phyloP scores from a whole-genome alignment of 108 stramenopile species.

The Cyclotella atomus region DNA sequence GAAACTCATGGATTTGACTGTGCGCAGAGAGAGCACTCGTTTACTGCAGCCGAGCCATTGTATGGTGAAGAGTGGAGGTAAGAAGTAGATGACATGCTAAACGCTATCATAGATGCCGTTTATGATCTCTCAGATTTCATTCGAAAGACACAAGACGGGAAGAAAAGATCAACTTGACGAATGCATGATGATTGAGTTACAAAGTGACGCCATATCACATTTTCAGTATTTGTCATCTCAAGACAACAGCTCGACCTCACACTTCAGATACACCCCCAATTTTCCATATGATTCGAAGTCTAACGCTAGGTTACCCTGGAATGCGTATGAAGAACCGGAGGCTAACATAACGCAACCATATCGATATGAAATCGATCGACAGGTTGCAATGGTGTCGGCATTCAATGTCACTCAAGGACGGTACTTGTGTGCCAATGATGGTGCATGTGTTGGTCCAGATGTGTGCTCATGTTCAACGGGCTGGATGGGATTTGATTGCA shows the following conservation, averaged over 20 bases:
- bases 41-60: constrained; percentile 8
- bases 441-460: constrained; percentile 73
- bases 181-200: constrained; percentile 76
- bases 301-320: constrained; percentile 48
- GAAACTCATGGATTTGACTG: constrained; percentile 84
- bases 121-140: not conserved
- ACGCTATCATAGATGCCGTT: too few species aligned
- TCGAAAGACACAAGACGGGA: constrained; percentile 46
- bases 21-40: constrained; percentile 40
- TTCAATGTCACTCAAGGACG: constrained; percentile 67
- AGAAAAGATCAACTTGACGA: constrained; percentile 29
- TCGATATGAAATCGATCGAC: constrained; percentile 65
- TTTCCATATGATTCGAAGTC: constrained; percentile 63
- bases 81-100: not conserved
- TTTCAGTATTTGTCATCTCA: constrained; percentile 64
- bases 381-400: constrained; percentile 67
- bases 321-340: constrained; percentile 35
- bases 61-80: constrained; percentile 44
- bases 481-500: constrained; percentile 91
- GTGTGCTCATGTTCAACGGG: constrained; percentile 78
- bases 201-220: constrained; percentile 46
- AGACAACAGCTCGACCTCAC: constrained; percentile 47
- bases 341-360: constrained; percentile 59
- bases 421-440: constrained; percentile 89
- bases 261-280: constrained; percentile 55